These are phyloP conservation scores for Hypholoma fasciculare DNA, from an alignment of 768 basidiomycete genomes.

Conservation along the genomic window DNA sequence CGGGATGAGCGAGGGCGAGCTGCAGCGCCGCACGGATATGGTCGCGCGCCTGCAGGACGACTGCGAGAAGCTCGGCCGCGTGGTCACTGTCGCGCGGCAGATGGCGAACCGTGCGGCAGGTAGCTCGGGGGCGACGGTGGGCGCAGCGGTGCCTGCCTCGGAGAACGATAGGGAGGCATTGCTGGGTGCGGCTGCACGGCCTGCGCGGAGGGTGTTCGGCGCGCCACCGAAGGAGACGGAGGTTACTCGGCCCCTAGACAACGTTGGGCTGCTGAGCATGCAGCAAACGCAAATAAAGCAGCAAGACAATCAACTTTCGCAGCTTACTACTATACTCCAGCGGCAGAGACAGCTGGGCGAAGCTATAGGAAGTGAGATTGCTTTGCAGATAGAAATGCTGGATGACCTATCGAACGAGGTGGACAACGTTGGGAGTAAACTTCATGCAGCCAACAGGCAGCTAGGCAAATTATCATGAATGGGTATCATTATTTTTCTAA, in stretches of 20 bases:
- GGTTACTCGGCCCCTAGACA: conserved; percentile 84
- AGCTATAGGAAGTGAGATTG: conserved; percentile 83
- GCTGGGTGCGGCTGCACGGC: conserved; percentile 46
- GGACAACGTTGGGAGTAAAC: conserved; percentile 75
- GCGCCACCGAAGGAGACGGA: conserved; percentile 76
- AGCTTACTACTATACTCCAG: conserved; percentile 78
- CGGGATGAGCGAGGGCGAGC: conserved; percentile 90
- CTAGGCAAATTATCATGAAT: conserved; percentile 71
- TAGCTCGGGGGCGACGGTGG: conserved; percentile 22
- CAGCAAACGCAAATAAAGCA: conserved; percentile 81
- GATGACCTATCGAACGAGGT: conserved; percentile 78
- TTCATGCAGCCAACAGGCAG: conserved; percentile 79
- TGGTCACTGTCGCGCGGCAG: conserved; percentile 76
- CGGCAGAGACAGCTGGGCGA: conserved; percentile 86
- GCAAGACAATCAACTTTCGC: conserved; percentile 82
- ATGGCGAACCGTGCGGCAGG: conserved; percentile 36
- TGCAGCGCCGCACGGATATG: conserved; percentile 87
- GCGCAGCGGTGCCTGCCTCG: conserved; percentile 42
- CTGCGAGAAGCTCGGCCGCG: conserved; percentile 82
- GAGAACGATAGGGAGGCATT: conserved; percentile 67
- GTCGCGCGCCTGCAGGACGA: conserved; percentile 88
- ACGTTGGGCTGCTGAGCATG: conserved; percentile 74
- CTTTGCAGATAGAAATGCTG: conserved; percentile 81
- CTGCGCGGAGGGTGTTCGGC: conserved; percentile 81
- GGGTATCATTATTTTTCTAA: conserved; percentile 1